Base-by-base conservation (phyloP, 257 asterid species). In the Solanum phureja region DNA sequence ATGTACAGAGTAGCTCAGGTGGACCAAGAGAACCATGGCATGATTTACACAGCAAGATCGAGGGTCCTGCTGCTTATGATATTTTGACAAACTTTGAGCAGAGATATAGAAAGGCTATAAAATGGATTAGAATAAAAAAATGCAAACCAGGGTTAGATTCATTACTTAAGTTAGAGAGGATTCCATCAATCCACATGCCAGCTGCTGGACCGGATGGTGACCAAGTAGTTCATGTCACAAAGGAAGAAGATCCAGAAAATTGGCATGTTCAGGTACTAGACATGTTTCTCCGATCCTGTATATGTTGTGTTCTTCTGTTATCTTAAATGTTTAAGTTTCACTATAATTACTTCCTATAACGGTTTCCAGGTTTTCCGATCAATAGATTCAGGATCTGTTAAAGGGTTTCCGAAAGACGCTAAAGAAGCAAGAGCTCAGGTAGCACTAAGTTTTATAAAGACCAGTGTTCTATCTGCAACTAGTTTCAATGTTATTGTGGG, bases 21-120 rank as follows among this genome's bases (percentile, higher is more conserved):
- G 96, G 92, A 58, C 99, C 99, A 34, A 91, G 99, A 84, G 93
- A 97, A 88, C 98, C 99, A 10, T 97, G 99, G 99, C 99, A 97
- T 86, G 99, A 97, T 92, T 85, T 95, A 72, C 99, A 97, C 87
- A 94, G 99, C 95, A 95, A 92, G 90, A 93, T 97, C 38, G 99
- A 97, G 88, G 99, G 99, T 72, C 99, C 99, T 24, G 98, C 99
- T 52, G 99, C 99, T 23, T 95, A 95, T 89, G 99, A 97, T 86
- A 96, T 97, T 90, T 98, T 97, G 89, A 94, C 92, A 21, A 97
- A 97, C 96, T 97, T 97, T 88, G 99, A 96, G 88, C 99, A 97
- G 89, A 91, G 99, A 83, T 97, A 98, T 98, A 92, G 88, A 90
- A 97, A 91, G 92, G 98, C 98, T 62, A 92, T 95, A 46, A 96